Percentiles rank a stretch among this genome's conserved stretches.
phyloP scores from a whole-genome alignment of 1,284 basidiomycete species.

The Phaffia rhodozyma region DNA sequence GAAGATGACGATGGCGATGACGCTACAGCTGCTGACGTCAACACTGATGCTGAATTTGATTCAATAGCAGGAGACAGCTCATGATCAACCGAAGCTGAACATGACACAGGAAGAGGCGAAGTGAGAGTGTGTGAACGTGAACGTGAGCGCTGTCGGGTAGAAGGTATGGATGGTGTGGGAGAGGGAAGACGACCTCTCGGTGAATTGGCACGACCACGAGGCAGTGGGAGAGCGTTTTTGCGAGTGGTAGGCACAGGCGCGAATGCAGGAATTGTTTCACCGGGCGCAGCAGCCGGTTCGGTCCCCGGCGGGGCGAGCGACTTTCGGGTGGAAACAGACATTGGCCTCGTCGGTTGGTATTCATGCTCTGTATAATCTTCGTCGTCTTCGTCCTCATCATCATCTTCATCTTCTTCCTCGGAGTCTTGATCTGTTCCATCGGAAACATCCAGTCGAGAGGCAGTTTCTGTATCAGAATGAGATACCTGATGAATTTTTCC shows the following conservation, averaged over 20 bases:
- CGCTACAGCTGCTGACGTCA: too few species aligned
- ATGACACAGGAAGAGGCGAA: too few species aligned
- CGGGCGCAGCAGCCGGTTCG: not conserved
- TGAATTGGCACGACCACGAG: not conserved
- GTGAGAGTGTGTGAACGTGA: not conserved
- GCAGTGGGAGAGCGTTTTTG: not conserved
- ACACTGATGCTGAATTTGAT: too few species aligned
- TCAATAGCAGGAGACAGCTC: too few species aligned
- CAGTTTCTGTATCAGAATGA: not conserved
- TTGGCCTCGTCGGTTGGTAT: not conserved
- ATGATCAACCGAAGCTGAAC: too few species aligned
- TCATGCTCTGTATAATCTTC: not conserved
- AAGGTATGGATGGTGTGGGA: too few species aligned
- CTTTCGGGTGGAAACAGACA: not conserved
- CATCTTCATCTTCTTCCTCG: not conserved
- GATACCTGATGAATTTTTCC: not conserved
- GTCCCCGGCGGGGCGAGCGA: not conserved
- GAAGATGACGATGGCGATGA: too few species aligned
- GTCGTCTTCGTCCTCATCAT: constrained; percentile 1
- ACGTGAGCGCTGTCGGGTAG: not conserved
- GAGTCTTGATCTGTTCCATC: not conserved
- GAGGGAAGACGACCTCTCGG: not conserved
- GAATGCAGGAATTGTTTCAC: not conserved
- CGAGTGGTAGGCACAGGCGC: not conserved
- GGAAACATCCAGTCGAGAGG: not conserved